These are phyloP conservation scores for Coleophoma eucalyptorum DNA, from an alignment of 2,329 filamentous ascomycete genomes.

Conservation along the genomic window DNA sequence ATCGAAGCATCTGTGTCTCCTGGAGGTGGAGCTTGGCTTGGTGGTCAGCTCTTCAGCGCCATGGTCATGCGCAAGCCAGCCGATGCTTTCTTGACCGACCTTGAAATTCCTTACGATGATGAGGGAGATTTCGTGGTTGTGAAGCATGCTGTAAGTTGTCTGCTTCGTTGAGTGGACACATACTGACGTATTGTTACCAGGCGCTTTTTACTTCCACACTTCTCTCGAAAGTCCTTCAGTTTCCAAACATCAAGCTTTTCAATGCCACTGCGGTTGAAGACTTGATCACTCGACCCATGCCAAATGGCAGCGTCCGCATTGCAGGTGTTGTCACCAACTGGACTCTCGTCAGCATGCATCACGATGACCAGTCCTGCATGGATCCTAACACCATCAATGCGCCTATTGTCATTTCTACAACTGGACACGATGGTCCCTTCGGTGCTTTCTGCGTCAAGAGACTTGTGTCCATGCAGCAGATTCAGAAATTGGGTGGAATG, in stretches of 20 bases:
- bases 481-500: conserved; percentile 87
- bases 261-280: conserved; percentile 93
- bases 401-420: conserved; percentile 82
- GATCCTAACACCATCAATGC: conserved; percentile 97
- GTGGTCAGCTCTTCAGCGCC: conserved; percentile 89
- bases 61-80: conserved; percentile 96
- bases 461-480: conserved; percentile 80
- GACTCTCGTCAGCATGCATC: conserved; percentile 85
- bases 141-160: conserved; percentile 66
- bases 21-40: conserved; percentile 87
- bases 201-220: conserved; percentile 89
- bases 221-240: conserved; percentile 74
- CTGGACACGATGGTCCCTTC: conserved; percentile 86
- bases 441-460: conserved; percentile 90
- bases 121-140: conserved; percentile 88
- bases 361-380: conserved; percentile 92
- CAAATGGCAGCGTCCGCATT: conserved; percentile 58
- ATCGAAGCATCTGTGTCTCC: conserved; percentile 85
- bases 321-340: conserved; percentile 94
- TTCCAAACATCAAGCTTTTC: conserved; percentile 95
- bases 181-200: conserved; percentile 4
- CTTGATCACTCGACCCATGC: conserved; percentile 73
- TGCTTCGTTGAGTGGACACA: too few species aligned
- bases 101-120: conserved; percentile 83
- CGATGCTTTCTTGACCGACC: conserved; percentile 75